These are phyloP conservation scores for Fusarium dlaminii DNA, from an alignment of 2,329 filamentous ascomycete genomes.

Conservation along the genomic window DNA sequence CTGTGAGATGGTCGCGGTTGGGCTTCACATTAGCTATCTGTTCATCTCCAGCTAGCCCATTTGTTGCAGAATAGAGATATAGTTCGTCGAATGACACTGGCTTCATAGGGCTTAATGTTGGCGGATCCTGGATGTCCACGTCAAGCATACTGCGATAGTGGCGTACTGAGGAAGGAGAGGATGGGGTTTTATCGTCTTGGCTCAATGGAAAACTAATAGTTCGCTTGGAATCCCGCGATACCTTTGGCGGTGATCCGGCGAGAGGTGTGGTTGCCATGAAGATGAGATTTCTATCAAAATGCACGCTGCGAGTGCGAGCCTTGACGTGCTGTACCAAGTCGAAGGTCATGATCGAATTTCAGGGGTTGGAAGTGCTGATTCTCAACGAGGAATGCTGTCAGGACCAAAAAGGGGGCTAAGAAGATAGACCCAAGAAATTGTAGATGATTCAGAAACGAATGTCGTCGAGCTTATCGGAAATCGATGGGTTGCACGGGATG, in stretches of 20 bases:
- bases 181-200: slow-evolving; percentile 16
- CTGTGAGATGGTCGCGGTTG: not conserved
- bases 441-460: slow-evolving; percentile 56
- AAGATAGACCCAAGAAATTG: slow-evolving; percentile 55
- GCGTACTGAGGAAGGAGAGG: slow-evolving; percentile 27
- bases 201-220: slow-evolving; percentile 46
- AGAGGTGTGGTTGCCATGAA: slow-evolving; percentile 24
- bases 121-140: slow-evolving; percentile 54
- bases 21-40: not conserved
- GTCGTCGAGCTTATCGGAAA: slow-evolving; percentile 46
- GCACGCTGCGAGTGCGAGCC: slow-evolving; percentile 59
- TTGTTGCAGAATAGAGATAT: slow-evolving; percentile 43
- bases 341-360: slow-evolving; percentile 49
- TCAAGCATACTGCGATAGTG: slow-evolving; percentile 65
- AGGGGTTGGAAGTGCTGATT: slow-evolving; percentile 42
- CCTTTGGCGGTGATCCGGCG: slow-evolving; percentile 17
- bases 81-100: slow-evolving; percentile 60
- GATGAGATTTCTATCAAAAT: slow-evolving; percentile 52
- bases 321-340: slow-evolving; percentile 56
- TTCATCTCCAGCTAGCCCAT: slow-evolving; percentile 23
- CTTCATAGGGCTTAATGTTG: slow-evolving; percentile 54
- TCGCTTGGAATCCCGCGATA: slow-evolving; percentile 43
- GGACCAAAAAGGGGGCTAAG: slow-evolving; percentile 50
- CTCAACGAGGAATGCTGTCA: slow-evolving; percentile 39
- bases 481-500: slow-evolving; percentile 38